Conservation (phyloP, 2,329 filamentous ascomycete genomes). For the Fusarium sp. region DNA sequence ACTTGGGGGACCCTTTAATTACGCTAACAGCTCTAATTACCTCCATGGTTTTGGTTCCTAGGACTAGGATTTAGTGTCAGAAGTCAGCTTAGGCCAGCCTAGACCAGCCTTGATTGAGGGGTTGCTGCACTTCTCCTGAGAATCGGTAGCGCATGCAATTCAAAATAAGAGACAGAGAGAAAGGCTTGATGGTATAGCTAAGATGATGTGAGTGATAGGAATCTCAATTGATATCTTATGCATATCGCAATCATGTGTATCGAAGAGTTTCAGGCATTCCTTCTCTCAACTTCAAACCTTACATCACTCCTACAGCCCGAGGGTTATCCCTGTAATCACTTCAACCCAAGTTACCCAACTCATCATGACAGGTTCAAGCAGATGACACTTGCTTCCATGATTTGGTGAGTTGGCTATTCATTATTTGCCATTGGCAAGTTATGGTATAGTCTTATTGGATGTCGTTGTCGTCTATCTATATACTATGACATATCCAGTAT, state of each 20-base stretch:
- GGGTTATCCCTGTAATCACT: slow-evolving; percentile 28
- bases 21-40: slow-evolving; percentile 36
- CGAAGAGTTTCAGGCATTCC: neutral
- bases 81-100: neutral
- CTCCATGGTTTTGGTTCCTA: slow-evolving; percentile 17
- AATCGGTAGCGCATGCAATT: neutral
- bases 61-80: slow-evolving; percentile 6
- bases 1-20: slow-evolving; percentile 41
- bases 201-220: neutral
- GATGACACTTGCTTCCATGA: slow-evolving; percentile 1
- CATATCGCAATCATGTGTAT: neutral
- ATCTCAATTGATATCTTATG: neutral
- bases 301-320: slow-evolving; percentile 27
- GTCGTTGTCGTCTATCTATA: slow-evolving; percentile 15
- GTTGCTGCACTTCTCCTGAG: neutral
- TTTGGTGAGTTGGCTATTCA: neutral
- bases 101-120: slow-evolving; percentile 31
- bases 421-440: neutral
- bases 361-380: slow-evolving; percentile 17
- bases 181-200: neutral
- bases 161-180: neutral
- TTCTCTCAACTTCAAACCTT: slow-evolving; percentile 2
- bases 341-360: slow-evolving; percentile 9
- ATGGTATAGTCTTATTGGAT: neutral
- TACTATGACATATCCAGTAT: neutral